These are phyloP conservation scores for Nicotiana benthamiana DNA, from an alignment of 257 asterid genomes.

Conservation along the genomic window DNA sequence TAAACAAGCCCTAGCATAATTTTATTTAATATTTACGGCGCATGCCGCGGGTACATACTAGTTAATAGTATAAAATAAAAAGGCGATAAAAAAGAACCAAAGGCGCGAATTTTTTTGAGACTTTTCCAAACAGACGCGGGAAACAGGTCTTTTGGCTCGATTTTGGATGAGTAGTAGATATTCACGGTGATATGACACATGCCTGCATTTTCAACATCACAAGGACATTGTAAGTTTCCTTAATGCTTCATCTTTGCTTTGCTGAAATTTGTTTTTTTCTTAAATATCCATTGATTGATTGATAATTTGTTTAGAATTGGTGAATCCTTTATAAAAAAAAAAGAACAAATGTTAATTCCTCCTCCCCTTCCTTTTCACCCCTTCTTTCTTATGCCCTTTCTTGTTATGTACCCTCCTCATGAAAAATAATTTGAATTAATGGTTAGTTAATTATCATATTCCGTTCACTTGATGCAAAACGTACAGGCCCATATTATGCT, in stretches of 20 bases:
- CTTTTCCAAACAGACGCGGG: neutral
- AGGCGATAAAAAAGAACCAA: neutral
- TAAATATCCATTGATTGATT: neutral
- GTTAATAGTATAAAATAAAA: too few species aligned
- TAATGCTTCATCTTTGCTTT: neutral
- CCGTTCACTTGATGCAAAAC: neutral
- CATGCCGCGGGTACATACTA: too few species aligned
- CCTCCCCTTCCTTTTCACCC: fast-evolving
- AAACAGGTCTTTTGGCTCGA: neutral
- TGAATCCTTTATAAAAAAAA: neutral
- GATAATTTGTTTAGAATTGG: neutral
- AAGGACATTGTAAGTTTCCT: conserved; percentile 41
- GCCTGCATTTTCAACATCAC: conserved; percentile 31
- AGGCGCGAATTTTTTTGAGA: neutral
- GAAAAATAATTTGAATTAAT: neutral
- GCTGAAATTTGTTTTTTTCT: neutral
- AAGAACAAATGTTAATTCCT: neutral
- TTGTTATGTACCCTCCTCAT: neutral
- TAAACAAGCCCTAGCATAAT: too few species aligned
- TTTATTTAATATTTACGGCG: too few species aligned
- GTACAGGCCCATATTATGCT: conserved; percentile 12
- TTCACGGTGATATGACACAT: conserved; percentile 35
- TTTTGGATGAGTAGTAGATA: neutral
- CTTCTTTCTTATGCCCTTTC: too few species aligned
- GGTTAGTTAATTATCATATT: neutral